Conservation (phyloP, 2,329 filamentous ascomycete species). For the Graphilbum fragrans region DNA sequence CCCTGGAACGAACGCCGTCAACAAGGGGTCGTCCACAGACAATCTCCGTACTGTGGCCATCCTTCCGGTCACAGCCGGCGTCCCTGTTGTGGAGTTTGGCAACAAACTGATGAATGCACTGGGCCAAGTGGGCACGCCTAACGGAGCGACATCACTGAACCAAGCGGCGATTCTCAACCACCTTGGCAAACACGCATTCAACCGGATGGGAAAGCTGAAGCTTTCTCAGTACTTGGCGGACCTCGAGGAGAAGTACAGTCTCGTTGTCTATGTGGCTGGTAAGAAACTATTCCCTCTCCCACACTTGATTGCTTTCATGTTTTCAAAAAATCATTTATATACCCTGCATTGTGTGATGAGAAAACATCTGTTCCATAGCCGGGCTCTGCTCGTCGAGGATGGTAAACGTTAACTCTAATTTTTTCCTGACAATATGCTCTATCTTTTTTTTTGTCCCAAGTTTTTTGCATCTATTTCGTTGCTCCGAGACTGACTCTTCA, state of each 20-base stretch:
- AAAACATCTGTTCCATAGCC: conserved; percentile 35
- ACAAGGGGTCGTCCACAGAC: conserved; percentile 69
- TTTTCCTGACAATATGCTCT: conserved; percentile 43
- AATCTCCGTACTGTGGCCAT: conserved; percentile 91
- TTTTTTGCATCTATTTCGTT: not conserved
- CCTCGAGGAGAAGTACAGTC: conserved; percentile 89
- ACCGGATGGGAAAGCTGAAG: conserved; percentile 92
- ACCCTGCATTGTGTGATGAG: conserved; percentile 33
- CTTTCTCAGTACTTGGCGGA: conserved; percentile 93
- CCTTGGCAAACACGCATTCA: conserved; percentile 90
- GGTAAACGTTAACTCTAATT: conserved; percentile 52
- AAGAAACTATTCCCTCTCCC: too few relatives aligned
- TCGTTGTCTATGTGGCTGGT: conserved; percentile 88
- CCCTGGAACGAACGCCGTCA: conserved; percentile 43
- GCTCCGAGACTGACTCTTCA: not conserved
- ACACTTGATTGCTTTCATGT: not conserved
- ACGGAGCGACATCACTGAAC: conserved; percentile 84
- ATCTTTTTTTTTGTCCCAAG: not conserved
- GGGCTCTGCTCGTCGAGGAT: conserved; percentile 34
- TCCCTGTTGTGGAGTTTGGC: conserved; percentile 93
- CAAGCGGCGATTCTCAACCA: conserved; percentile 92
- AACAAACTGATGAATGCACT: conserved; percentile 78
- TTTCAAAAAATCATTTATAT: not conserved
- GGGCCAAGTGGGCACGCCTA: conserved; percentile 76
- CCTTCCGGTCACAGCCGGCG: conserved; percentile 77